phyloP scores from a whole-genome alignment of 2,329 filamentous ascomycete species.

The Fonsecaea nubica region DNA sequence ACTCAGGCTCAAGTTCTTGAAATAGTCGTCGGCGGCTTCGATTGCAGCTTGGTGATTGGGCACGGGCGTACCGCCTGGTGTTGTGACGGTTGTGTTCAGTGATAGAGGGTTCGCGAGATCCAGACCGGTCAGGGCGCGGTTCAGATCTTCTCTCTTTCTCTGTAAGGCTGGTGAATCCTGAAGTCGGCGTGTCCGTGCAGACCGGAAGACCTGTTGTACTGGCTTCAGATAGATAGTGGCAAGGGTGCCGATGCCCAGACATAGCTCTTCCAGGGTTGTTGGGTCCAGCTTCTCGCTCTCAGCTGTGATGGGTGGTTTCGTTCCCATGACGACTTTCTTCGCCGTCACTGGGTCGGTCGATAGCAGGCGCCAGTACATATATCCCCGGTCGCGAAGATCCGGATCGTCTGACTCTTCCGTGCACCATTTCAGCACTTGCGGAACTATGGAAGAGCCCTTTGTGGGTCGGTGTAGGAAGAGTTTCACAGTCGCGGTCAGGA shows the following conservation, averaged over 20 bases:
- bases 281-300: conserved; percentile 95
- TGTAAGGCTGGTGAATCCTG: conserved; percentile 86
- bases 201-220: conserved; percentile 94
- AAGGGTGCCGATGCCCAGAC: conserved; percentile 91
- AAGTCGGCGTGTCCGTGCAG: conserved; percentile 78
- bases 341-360: conserved; percentile 89
- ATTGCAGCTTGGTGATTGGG: conserved; percentile 70
- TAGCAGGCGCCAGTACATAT: conserved; percentile 98
- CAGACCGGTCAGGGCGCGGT: conserved; percentile 37
- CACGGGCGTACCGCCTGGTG: conserved; percentile 34
- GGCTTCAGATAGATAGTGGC: conserved; percentile 98
- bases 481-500: conserved; percentile 96
- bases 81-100: conserved; percentile 41
- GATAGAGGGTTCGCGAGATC: conserved; percentile 35
- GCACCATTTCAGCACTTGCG: conserved; percentile 95
- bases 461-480: conserved; percentile 96
- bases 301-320: conserved; percentile 94
- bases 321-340: conserved; percentile 91
- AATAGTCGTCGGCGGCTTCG: conserved; percentile 87
- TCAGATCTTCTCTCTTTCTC: conserved; percentile 62
- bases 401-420: conserved; percentile 99
- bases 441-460: conserved; percentile 90
- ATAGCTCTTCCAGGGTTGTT: conserved; percentile 92
- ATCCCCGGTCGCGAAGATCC: conserved; percentile 91
- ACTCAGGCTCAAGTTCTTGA: conserved; percentile 74